phyloP scores from a whole-genome alignment of 176 grass and related monocot species.

The Ensete ventricosum region DNA sequence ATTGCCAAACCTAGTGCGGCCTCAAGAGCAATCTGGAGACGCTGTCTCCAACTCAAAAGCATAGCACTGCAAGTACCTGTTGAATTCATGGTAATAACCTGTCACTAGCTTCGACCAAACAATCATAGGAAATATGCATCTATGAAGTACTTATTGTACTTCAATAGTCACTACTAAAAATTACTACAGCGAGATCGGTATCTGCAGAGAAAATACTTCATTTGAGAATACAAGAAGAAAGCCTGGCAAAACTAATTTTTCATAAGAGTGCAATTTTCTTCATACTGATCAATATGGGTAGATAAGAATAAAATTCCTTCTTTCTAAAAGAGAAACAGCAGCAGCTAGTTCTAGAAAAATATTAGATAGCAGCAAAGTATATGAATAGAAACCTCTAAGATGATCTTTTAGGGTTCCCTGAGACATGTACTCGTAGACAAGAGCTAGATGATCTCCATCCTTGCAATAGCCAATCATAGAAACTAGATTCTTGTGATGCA shows the following conservation, averaged over 20 bases:
- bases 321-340: too few relatives aligned
- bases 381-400: constrained; percentile 26
- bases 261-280: not conserved
- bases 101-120: too few relatives aligned
- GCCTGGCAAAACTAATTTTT: not conserved
- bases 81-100: not conserved
- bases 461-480: constrained; percentile 67
- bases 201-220: too few relatives aligned
- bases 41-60: constrained; percentile 37
- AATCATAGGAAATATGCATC: too few relatives aligned
- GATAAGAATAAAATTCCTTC: too few relatives aligned
- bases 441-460: constrained; percentile 38
- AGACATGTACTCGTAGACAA: constrained; percentile 52
- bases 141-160: too few relatives aligned
- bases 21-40: constrained; percentile 44
- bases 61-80: constrained; percentile 3
- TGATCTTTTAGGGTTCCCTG: constrained; percentile 31
- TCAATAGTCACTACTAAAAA: too few relatives aligned
- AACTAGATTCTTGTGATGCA: constrained; percentile 68
- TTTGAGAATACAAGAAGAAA: too few relatives aligned
- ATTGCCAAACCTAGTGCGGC: constrained; percentile 31
- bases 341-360: too few relatives aligned
- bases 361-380: constrained; percentile 9
- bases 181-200: too few relatives aligned
- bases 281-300: too few relatives aligned